Evolutionary conservation across 1,284 basidiomycete species (phyloP).

Genomic region (Xanthoconium separans): DNA sequence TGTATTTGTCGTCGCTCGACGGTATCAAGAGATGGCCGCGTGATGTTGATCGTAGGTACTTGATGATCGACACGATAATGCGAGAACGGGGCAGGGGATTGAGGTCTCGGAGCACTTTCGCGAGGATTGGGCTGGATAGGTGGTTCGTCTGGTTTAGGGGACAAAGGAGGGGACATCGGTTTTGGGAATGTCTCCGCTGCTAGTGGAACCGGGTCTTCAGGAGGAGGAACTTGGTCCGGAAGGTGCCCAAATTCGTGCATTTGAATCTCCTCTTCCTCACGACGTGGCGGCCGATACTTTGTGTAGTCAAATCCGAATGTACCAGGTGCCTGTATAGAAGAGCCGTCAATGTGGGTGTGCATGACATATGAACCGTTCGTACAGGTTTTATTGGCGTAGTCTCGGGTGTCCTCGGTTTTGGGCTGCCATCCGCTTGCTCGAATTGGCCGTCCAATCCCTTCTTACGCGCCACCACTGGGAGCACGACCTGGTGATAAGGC

Average conservation of each 20-base stretch:
- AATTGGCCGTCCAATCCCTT: conserved; percentile 72
- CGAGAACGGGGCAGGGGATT: conserved; percentile 59
- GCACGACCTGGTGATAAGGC: conserved; percentile 43
- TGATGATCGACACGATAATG: conserved; percentile 35
- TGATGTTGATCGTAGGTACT: conserved; percentile 30
- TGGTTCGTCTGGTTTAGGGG: conserved; percentile 18
- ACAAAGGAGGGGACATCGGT: conserved; percentile 10
- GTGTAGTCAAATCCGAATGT: conserved; percentile 74
- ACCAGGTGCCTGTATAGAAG: conserved; percentile 62
- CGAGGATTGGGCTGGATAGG: conserved; percentile 28
- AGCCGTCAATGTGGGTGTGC: conserved; percentile 4
- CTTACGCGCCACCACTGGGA: conserved; percentile 80
- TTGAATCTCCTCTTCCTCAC: conserved; percentile 44
- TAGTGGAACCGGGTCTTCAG: conserved; percentile 13
- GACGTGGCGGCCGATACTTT: conserved; percentile 55
- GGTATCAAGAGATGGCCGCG: conserved; percentile 24
- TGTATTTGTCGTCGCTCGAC: conserved; percentile 20
- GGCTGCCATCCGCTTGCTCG: conserved; percentile 61
- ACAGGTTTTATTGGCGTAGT: conserved; percentile 51
- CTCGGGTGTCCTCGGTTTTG: conserved; percentile 46
- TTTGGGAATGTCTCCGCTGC: conserved; percentile 12
- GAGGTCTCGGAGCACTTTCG: conserved; percentile 30
- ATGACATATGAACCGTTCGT: conserved; percentile 23
- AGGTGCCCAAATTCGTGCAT: conserved; percentile 67
- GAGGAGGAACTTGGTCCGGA: conserved; percentile 17